These are phyloP conservation scores for Musa acuminata DNA, from an alignment of 176 grass and related monocot species.

Conservation along the genomic window DNA sequence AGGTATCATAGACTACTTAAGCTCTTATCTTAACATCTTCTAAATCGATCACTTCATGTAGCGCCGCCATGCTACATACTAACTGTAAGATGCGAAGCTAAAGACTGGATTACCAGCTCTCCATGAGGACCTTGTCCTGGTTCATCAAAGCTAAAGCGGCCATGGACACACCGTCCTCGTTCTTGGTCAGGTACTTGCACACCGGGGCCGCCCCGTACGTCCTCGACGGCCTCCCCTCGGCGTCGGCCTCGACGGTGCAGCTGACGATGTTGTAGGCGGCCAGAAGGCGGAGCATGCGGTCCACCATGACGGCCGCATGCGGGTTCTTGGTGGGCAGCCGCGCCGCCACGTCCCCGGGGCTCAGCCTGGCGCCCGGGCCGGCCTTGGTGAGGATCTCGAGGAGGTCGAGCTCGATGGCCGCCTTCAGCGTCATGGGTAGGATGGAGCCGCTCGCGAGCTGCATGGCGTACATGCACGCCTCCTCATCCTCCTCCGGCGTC, in stretches of 20 bases:
- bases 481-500: slow-evolving; percentile 46
- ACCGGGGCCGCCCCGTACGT: slow-evolving; percentile 46
- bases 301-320: slow-evolving; percentile 59
- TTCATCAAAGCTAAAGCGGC: slow-evolving; percentile 70
- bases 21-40: too few species aligned
- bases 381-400: slow-evolving; percentile 44
- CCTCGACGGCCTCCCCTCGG: slow-evolving; percentile 33
- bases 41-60: too few species aligned
- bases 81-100: not conserved
- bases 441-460: slow-evolving; percentile 64
- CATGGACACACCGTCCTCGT: slow-evolving; percentile 88
- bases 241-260: slow-evolving; percentile 40
- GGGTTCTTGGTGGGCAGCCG: slow-evolving; percentile 41
- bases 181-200: slow-evolving; percentile 82
- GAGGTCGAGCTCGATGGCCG: slow-evolving; percentile 74
- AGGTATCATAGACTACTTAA: too few species aligned
- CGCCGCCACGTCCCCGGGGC: slow-evolving; percentile 44
- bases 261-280: slow-evolving; percentile 51
- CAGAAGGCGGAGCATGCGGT: slow-evolving; percentile 79
- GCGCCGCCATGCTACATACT: not conserved
- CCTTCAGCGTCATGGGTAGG: slow-evolving; percentile 94
- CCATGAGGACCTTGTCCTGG: slow-evolving; percentile 98
- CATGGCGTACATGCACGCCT: slow-evolving; percentile 73
- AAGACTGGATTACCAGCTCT: slow-evolving; percentile 56
- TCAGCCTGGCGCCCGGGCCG: slow-evolving; percentile 20